Percentiles rank a stretch among this genome's conserved stretches.
These are phyloP conservation scores for Nidula niveotomentosa DNA, from an alignment of 1,284 basidiomycete species.

Conservation along the genomic window DNA sequence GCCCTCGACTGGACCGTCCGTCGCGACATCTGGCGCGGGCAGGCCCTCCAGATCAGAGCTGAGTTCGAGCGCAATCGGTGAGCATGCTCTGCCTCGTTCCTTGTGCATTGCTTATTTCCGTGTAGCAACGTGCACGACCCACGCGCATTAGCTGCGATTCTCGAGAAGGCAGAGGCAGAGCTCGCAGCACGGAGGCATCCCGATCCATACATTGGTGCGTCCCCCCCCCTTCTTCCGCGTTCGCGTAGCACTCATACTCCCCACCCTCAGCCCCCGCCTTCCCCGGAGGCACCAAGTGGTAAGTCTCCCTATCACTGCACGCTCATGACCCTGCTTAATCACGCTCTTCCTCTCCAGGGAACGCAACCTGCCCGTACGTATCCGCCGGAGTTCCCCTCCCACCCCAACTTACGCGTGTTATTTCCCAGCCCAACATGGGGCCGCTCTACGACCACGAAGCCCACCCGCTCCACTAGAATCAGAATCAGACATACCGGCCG, in stretches of 20 bases:
- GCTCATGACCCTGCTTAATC: constrained; percentile 12
- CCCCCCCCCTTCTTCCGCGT: not conserved
- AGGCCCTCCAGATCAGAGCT: constrained; percentile 85
- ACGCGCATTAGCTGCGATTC: constrained; percentile 76
- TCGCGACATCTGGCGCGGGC: constrained; percentile 82
- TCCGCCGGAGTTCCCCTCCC: constrained; percentile 9
- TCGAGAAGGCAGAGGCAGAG: constrained; percentile 81
- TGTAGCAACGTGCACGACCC: constrained; percentile 87
- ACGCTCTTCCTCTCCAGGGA: constrained; percentile 46
- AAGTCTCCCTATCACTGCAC: constrained; percentile 25
- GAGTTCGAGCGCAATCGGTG: constrained; percentile 93
- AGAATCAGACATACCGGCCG: not conserved
- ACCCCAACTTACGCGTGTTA: not conserved
- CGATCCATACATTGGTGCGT: constrained; percentile 87
- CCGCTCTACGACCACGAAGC: constrained; percentile 55
- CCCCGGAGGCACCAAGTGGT: constrained; percentile 91
- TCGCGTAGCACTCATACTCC: constrained; percentile 3
- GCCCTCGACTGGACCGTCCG: constrained; percentile 88
- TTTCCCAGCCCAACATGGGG: constrained; percentile 47
- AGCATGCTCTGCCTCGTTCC: constrained; percentile 18
- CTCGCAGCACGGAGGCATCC: constrained; percentile 76
- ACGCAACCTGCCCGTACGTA: constrained; percentile 68
- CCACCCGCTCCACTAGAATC: constrained; percentile 24
- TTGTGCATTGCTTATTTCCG: constrained; percentile 6
- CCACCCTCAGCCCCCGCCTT: constrained; percentile 60